Base-by-base conservation (phyloP, 75 land plant species). In the Selaginella tamariscina region DNA sequence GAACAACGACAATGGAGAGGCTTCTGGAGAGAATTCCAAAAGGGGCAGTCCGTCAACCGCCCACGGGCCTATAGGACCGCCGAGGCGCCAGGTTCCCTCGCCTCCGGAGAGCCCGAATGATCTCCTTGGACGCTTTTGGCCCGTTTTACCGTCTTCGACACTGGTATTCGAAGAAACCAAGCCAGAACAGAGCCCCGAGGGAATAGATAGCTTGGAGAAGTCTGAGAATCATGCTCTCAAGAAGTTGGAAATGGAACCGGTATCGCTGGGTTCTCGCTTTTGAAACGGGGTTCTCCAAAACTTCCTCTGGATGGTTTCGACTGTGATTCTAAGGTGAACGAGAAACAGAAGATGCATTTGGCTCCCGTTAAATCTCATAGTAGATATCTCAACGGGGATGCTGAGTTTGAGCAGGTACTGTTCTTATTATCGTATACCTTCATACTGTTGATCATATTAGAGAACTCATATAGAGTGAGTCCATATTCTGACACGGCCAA, bases 51-150 rank as follows among this genome's bases (percentile, higher is more conserved):
- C 29, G 13, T 29, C 32, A 18, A 70, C 56, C 13, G 32, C 63
- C 1, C 76, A 74, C 30, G 76, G 76, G 29, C 76, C 76, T 0
- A 74, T 74, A 31, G 76, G 76, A 13, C 76, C 76, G 27, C 76
- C 76, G 11, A 74, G 56, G 32, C 64, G 71, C 1, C 23, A 1
- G 33, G 65, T 66, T 32, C 5, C 22, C 2, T 27, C 66, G 0
- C 73, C 76, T 0, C 54, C 72, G 23, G 0, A 60, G 56, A 39
- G 65, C 1, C 55, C 54, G 5, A 59, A 74, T 31, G 76, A 74
- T 20, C 62, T 74, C 13, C 65, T 74, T 1, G 76, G 76, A 27
- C 56, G 72, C n/a, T 68, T 62, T 26, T 74, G 76, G 76, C 32
- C 76, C 1, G 70, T 60, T n/a, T 27, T 69, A 2, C 33, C 33